phyloP scores from a whole-genome alignment of 106 monocot genomes.

The Apostasia shenzhenica region DNA sequence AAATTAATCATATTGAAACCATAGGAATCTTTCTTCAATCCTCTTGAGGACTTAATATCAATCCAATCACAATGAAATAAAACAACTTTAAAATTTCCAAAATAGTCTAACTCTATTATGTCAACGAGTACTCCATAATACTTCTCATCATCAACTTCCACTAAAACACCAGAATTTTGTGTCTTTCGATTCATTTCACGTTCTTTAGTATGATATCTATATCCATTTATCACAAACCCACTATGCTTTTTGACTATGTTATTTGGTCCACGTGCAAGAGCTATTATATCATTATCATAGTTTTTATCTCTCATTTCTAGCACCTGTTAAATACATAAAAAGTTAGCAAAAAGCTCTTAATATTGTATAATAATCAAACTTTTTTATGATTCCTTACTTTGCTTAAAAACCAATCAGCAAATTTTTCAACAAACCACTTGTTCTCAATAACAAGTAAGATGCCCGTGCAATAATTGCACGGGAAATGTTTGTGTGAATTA shows the following conservation, averaged over 20 bases:
- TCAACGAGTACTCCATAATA: background rate
- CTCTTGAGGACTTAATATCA: background rate
- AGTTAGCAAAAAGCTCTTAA: too few species aligned
- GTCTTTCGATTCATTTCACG: background rate
- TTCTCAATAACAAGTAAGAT: too few species aligned
- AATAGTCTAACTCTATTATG: background rate
- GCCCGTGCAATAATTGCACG: too few species aligned
- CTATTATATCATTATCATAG: background rate
- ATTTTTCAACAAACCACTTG: too few species aligned
- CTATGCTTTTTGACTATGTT: too few species aligned
- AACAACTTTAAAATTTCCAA: background rate
- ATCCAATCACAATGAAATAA: slow-evolving; percentile 2
- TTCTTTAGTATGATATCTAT: background rate
- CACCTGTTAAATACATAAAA: too few species aligned
- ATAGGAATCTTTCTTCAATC: background rate
- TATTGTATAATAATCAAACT: too few species aligned
- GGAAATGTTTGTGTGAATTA: too few species aligned
- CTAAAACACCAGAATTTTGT: background rate
- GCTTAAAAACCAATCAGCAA: too few species aligned
- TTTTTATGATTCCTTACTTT: too few species aligned
- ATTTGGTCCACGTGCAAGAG: background rate
- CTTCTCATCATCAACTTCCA: background rate
- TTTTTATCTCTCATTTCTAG: too few species aligned
- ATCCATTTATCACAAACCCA: background rate
- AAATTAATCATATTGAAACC: background rate